Base-by-base conservation (phyloP, 352 stramenopile genomes). In the Pythium rishiriense region DNA sequence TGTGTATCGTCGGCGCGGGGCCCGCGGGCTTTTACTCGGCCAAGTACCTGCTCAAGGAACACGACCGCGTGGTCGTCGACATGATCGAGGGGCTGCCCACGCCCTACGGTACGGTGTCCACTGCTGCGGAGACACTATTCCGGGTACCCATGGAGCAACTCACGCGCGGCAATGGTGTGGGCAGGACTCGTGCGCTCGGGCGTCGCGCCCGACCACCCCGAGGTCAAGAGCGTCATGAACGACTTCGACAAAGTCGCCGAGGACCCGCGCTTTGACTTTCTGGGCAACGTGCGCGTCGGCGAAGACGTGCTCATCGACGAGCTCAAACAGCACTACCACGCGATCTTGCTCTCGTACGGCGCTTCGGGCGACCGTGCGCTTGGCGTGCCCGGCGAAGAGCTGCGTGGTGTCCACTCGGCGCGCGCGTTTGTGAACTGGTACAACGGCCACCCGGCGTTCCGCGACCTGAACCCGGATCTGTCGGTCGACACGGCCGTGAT, bases 371-470 rank as follows among this genome's bases (percentile, higher is more conserved):
- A 98, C 72, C 81, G 78, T 24, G 76, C 85, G 57, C 74, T 99
- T 4, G 79, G 79, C 29, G 78, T 99, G 43, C 86, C 87, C 15
- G 93, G 91, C 17, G 93, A 98, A 68, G 60, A 83, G 10, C 71
- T 93, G 4, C 19, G 51, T 0, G 79, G 79, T 26, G 90, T 99
- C 17, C 62, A 98, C 51, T 90, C 79, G 29, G 93, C 97, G 5
- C 78, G 96, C 22, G 81, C 92, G 60, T 99, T 99, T 72, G 97
- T 99, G 14, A 97, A 98, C 73, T 99, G 97, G 97, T 99, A 99
- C 85, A 99, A 99, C 69, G 97, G 94, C 41, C 97, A 99, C 81
- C 96, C 96, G 9, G 83, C 97, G 8, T 98, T 97, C 76, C 78
- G 87, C 45, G 78, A 97, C 55, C 62, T 98, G 33, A 72, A 84